Evolutionary conservation across 2,329 filamentous ascomycete genomes (phyloP).

Genomic region (Chlorencoelia australis): DNA sequence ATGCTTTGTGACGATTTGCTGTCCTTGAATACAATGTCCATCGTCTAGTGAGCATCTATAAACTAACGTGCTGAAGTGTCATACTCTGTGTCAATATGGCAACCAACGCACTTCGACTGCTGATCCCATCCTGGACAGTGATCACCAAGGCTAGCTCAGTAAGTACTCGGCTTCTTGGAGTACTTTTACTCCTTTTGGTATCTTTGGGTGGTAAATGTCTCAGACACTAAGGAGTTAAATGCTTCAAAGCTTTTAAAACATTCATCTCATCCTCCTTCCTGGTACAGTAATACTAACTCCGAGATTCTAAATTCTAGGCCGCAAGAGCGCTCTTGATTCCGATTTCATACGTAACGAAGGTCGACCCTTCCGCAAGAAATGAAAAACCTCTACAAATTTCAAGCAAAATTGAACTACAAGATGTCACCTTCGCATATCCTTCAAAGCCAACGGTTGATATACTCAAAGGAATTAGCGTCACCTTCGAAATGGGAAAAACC

Average conservation of each 20-base stretch:
- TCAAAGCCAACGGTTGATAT: constrained; percentile 18
- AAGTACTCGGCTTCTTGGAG: no score
- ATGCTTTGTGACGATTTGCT: background rate
- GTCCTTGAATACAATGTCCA: background rate
- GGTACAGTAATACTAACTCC: no score
- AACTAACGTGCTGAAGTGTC: no score
- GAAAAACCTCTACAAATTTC: constrained; percentile 14
- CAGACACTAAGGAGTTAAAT: no score
- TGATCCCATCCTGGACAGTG: background rate
- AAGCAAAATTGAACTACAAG: background rate
- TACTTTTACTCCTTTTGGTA: no score
- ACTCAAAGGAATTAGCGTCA: constrained; percentile 21
- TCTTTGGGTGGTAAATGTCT: no score
- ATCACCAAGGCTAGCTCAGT: background rate
- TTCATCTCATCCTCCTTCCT: no score
- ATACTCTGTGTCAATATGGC: background rate
- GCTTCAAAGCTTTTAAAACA: no score
- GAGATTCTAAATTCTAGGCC: no score
- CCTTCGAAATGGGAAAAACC: constrained; percentile 53
- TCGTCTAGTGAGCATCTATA: no score
- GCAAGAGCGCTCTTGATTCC: no score
- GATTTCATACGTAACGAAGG: background rate
- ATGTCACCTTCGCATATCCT: constrained; percentile 30
- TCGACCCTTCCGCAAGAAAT: background rate
- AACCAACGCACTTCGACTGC: background rate